Percentiles rank a stretch among this genome's conserved stretches.
phyloP scores from a whole-genome alignment of 2,329 filamentous ascomycete genomes.

The Pseudomassariella vexata region DNA sequence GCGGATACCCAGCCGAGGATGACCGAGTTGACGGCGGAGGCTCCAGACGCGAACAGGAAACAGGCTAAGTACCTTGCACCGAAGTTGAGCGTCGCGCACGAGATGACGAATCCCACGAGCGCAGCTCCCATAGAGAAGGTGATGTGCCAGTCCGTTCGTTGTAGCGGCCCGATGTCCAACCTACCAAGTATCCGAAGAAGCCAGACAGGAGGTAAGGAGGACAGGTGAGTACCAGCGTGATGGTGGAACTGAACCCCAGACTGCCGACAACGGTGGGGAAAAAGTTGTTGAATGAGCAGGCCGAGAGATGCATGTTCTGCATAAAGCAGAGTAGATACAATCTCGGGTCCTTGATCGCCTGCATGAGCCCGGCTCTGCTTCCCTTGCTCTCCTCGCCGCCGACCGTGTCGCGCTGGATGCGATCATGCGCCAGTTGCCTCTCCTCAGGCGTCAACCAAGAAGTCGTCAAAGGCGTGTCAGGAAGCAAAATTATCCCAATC shows the following conservation, averaged over 20 bases:
- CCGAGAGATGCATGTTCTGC: slow-evolving; percentile 34
- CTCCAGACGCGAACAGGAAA: slow-evolving; percentile 28
- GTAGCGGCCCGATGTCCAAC: slow-evolving; percentile 39
- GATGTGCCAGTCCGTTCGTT: slow-evolving; percentile 45
- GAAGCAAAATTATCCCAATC: slow-evolving; percentile 28
- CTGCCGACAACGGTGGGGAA: slow-evolving; percentile 32
- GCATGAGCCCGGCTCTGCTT: slow-evolving; percentile 32
- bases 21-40: slow-evolving; percentile 33
- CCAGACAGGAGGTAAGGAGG: slow-evolving; percentile 33
- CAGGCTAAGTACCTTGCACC: slow-evolving; percentile 26
- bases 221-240: slow-evolving; percentile 41
- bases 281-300: slow-evolving; percentile 22
- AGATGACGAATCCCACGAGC: slow-evolving; percentile 33
- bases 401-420: slow-evolving; percentile 24
- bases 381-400: slow-evolving; percentile 26
- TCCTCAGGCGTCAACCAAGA: slow-evolving; percentile 38
- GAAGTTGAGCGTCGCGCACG: slow-evolving; percentile 22
- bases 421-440: slow-evolving; percentile 32
- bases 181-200: slow-evolving; percentile 1
- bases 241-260: slow-evolving; percentile 34
- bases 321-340: slow-evolving; percentile 37
- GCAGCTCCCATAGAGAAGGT: slow-evolving; percentile 34
- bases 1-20: slow-evolving; percentile 36
- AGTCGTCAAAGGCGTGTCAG: slow-evolving; percentile 30
- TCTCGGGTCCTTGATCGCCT: slow-evolving; percentile 34